phyloP scores from a whole-genome alignment of 164 flowering plant species.

The Chimonanthus salicifolius region DNA sequence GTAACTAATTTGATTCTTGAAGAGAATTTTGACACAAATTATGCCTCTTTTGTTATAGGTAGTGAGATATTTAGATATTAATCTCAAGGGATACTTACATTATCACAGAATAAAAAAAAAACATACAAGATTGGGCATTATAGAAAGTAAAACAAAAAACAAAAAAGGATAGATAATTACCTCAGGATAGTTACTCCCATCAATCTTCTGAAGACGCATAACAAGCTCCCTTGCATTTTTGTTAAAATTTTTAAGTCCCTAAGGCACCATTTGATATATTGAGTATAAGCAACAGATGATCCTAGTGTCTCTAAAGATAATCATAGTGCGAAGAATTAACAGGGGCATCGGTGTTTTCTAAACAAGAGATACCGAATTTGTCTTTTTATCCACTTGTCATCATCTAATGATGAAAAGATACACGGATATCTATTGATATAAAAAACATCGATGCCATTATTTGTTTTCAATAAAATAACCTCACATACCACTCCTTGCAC shows the following conservation, averaged over 20 bases:
- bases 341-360: not conserved
- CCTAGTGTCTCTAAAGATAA: not conserved
- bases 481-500: slow-evolving; percentile 76
- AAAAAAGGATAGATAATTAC: slow-evolving; percentile 23
- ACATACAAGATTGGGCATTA: too few species aligned
- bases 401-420: too few species aligned
- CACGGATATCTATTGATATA: too few species aligned
- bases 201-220: slow-evolving; percentile 65
- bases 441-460: not conserved
- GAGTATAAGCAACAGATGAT: not conserved
- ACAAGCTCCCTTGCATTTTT: slow-evolving; percentile 84
- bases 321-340: not conserved
- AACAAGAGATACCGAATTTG: too few species aligned
- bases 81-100: too few species aligned
- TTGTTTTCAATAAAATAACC: not conserved
- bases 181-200: slow-evolving; percentile 93
- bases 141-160: too few species aligned
- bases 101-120: too few species aligned
- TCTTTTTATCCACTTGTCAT: too few species aligned
- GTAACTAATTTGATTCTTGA: too few species aligned
- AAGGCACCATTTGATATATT: slow-evolving; percentile 11
- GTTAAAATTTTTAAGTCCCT: slow-evolving; percentile 77
- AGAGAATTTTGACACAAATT: too few species aligned
- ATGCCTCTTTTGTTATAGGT: too few species aligned
- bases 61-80: too few species aligned